These are phyloP conservation scores for Silene uniflora DNA, from an alignment of 148 eudicot species.

Conservation along the genomic window DNA sequence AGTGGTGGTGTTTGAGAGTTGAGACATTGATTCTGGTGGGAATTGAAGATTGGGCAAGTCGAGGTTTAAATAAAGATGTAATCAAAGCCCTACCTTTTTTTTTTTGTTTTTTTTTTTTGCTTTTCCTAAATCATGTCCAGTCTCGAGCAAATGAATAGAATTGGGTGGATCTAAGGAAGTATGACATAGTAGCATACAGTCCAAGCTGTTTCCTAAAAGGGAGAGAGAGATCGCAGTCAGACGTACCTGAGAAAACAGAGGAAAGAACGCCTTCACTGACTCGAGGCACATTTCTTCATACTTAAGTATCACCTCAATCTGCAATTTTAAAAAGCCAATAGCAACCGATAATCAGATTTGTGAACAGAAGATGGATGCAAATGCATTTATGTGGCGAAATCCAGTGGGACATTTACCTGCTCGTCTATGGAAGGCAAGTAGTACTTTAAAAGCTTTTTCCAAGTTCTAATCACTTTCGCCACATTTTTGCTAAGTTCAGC, in stretches of 20 bases:
- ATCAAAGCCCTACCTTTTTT: too few species aligned
- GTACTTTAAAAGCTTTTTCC: conserved; percentile 64
- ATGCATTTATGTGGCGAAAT: background rate
- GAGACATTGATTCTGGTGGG: too few species aligned
- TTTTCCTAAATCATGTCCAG: too few species aligned
- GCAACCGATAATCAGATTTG: background rate
- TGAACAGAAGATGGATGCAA: background rate
- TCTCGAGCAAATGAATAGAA: background rate
- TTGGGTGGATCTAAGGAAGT: background rate
- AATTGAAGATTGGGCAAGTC: too few species aligned
- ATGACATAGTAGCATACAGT: background rate
- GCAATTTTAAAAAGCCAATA: conserved; percentile 14
- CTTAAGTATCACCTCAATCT: conserved; percentile 91
- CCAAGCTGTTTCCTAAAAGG: background rate
- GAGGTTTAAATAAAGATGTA: too few species aligned
- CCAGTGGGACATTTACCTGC: conserved; percentile 44
- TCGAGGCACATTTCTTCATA: conserved; percentile 92
- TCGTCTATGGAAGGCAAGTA: conserved; percentile 72
- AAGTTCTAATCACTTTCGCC: conserved; percentile 41
- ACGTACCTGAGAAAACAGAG: conserved; percentile 64
- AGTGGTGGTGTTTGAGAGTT: too few species aligned
- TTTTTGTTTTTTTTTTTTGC: too few species aligned
- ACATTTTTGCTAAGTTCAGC: conserved; percentile 55
- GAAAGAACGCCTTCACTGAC: conserved; percentile 58
- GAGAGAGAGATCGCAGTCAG: background rate